phyloP scores from a whole-genome alignment of 768 basidiomycete genomes.

The Lyophyllum decastes region DNA sequence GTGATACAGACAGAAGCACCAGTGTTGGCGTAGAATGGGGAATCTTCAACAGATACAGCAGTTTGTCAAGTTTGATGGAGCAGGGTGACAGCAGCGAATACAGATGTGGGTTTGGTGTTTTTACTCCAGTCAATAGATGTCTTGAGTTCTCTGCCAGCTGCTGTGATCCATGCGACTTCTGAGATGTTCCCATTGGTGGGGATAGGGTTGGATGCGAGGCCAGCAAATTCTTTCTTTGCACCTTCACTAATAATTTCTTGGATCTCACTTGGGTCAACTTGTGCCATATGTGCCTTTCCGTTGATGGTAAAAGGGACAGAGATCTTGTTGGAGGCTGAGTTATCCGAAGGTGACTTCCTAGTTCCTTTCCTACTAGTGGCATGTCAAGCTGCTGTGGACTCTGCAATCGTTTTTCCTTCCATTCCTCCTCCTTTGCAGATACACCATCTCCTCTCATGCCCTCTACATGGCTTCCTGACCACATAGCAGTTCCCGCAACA shows the following conservation, averaged over 20 bases:
- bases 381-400: slow-evolving; percentile 17
- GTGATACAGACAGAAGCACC: slow-evolving; percentile 27
- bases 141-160: neutral
- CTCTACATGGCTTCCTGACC: neutral
- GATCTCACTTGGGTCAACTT: neutral
- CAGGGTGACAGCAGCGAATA: neutral
- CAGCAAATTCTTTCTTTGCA: slow-evolving; percentile 1
- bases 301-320: neutral
- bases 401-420: slow-evolving; percentile 9
- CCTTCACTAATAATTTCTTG: neutral
- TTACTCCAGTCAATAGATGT: neutral
- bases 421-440: slow-evolving; percentile 22
- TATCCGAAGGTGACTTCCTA: neutral
- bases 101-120: neutral
- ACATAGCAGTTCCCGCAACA: slow-evolving; percentile 18
- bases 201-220: neutral
- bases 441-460: slow-evolving; percentile 21
- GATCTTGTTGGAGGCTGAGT: neutral
- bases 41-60: neutral
- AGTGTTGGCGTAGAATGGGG: slow-evolving; percentile 26
- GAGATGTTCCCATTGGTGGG: too few species aligned
- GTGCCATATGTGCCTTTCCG: neutral
- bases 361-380: neutral
- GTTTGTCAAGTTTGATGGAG: neutral
- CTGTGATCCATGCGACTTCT: neutral